Evolutionary conservation across 1,284 basidiomycete genomes (phyloP).

Genomic region (Cryptococcus jaspeensis): DNA sequence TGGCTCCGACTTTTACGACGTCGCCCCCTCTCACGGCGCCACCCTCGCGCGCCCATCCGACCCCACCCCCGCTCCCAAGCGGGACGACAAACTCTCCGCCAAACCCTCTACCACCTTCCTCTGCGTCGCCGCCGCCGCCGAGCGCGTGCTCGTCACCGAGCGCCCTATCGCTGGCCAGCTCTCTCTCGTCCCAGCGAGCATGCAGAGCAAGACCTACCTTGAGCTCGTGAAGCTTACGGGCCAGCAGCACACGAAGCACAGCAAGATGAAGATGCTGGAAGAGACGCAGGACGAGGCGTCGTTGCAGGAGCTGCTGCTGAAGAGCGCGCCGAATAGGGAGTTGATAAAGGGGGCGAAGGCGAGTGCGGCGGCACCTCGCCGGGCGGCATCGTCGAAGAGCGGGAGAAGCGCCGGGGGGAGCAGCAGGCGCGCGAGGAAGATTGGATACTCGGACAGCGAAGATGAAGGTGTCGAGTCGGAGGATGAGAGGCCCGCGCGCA

Average conservation of each 20-base stretch:
- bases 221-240: constrained; percentile 47
- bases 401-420: constrained; percentile 4
- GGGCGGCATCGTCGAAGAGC: background rate
- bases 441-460: constrained; percentile 14
- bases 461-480: constrained; percentile 7
- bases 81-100: background rate
- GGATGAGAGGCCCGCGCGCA: background rate
- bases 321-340: constrained; percentile 22
- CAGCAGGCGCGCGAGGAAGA: constrained; percentile 10
- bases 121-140: constrained; percentile 24
- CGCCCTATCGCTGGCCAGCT: constrained; percentile 42
- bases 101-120: constrained; percentile 33
- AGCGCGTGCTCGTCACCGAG: constrained; percentile 43
- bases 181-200: constrained; percentile 40
- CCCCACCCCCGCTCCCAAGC: constrained; percentile 3
- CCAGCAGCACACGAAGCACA: constrained; percentile 46
- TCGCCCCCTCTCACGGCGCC: constrained; percentile 40
- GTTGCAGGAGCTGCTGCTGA: constrained; percentile 28
- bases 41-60: constrained; percentile 25
- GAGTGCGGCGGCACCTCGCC: background rate
- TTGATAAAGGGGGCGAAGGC: constrained; percentile 11
- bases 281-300: constrained; percentile 32
- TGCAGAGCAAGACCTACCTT: constrained; percentile 44
- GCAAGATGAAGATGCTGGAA: constrained; percentile 44
- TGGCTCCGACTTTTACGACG: constrained; percentile 48